These are phyloP conservation scores for Barnettozyma sp. DNA, from an alignment of 805 yeast species.

Conservation along the genomic window DNA sequence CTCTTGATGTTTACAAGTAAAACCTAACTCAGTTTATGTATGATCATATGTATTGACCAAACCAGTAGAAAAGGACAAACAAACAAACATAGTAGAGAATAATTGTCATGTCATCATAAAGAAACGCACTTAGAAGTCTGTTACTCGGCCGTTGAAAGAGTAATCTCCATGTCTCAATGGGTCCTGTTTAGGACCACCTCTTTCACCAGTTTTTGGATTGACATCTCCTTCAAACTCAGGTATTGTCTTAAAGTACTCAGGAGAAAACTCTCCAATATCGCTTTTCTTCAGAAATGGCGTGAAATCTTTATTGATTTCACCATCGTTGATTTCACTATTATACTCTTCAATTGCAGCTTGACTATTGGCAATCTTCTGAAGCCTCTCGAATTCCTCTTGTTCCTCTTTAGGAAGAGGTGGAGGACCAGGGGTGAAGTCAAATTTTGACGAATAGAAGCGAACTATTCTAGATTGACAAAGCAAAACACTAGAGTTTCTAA, in stretches of 20 bases:
- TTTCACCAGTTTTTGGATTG: conserved; percentile 91
- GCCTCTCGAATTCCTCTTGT: conserved; percentile 85
- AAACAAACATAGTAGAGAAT: neutral
- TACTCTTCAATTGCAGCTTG: conserved; percentile 74
- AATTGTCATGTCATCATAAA: conserved; percentile 1
- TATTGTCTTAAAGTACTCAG: conserved; percentile 66
- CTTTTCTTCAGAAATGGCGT: conserved; percentile 33
- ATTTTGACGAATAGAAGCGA: conserved; percentile 20
- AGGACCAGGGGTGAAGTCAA: conserved; percentile 37
- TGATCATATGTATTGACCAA: too few species aligned
- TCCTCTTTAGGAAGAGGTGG: conserved; percentile 73
- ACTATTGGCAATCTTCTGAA: conserved; percentile 73
- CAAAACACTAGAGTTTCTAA: neutral
- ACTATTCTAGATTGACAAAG: neutral
- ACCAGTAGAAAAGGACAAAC: too few species aligned
- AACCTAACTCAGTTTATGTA: too few species aligned
- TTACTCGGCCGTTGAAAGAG: conserved; percentile 92
- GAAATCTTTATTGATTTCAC: conserved; percentile 27
- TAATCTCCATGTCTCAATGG: conserved; percentile 89
- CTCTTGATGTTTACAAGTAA: conserved; percentile 1
- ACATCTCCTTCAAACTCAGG: conserved; percentile 95
- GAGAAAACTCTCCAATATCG: conserved; percentile 60
- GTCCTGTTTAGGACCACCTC: conserved; percentile 97
- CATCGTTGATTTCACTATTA: conserved; percentile 36
- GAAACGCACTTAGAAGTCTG: conserved; percentile 59